Evolutionary conservation across 371 early-diverging fungal genomes (phyloP), one percentile per base, ranked within the genome.

Genomic region (Thermomucor indicae-seudaticae): DNA sequence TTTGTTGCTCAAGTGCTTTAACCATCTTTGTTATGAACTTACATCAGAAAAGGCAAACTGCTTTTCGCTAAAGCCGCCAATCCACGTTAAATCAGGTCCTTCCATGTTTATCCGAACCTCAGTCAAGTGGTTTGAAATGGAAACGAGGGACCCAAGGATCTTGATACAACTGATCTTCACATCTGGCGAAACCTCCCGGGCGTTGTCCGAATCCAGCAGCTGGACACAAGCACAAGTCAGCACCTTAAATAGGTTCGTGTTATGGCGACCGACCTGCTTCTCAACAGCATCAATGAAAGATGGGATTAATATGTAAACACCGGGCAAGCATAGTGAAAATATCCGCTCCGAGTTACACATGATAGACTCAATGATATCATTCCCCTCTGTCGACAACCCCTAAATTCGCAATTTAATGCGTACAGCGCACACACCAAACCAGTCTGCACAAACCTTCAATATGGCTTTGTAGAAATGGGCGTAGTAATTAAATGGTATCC

Each of bases 391-490:
- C 6, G 67, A 47, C 38, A 90, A 56, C 2, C 87, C 88, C 81
- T 83, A 57, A 10, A 20, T n/a, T n/a, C 22, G 20, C 23, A 11
- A 25, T 28, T 24, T 2, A 29, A 22, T 42, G 11, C 25, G 17
- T 12, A 12, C 32, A 53, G 20, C 16, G 12, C 16, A n/a, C n/a
- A 42, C 1, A 47, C n/a, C 3, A 10, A 11, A 32, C n/a, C 4
- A 17, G n/a, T 23, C 1, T 53, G 22, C 7, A 5, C 3, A 45
- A 51, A 82, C 86, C 70, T 80, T 80, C 6, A 83, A 55, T 7
- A 90, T 46, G 6, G 77, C 53, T 44, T 71, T 67, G 55, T 89
- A 92, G 59, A 90, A 90, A 47, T 86, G 78, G 0, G 79, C 59
- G 56, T 82, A 82, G 43, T 76, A 80, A 12, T 70, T 68, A 3